Base-by-base conservation (phyloP, 495 filamentous ascomycete species). In the Bathelium albidoporum region DNA sequence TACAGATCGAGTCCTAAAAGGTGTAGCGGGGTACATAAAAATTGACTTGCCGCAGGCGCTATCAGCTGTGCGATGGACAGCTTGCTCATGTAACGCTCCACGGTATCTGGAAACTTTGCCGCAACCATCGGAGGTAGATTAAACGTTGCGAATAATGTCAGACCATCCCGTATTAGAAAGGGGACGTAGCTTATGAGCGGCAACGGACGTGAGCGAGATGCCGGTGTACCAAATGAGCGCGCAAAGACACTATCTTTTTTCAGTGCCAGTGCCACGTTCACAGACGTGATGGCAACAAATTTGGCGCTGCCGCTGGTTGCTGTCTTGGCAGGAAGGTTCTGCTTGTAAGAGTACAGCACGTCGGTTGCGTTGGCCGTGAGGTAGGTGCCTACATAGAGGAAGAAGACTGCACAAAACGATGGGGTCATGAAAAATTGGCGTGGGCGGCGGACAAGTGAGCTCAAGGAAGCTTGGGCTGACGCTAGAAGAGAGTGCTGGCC, bases 61-160 rank as follows among this genome's bases (percentile, higher is more conserved):
- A 55, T 20, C 49, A 55, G 1, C 49, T 55, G 49, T 24, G 49
- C 49, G 5, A 29, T 55, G 24, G 49, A 55, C 49, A 55, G 49
- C 49, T 55, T 55, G 49, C 49, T 55, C 49, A 55, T 55, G 49
- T 24, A 55, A 55, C 49, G 24, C 49, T 55, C 49, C 16, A 55
- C 49, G 4, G 49, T 29, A 16, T 55, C 49, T 16, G 49, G 49
- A 55, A 55, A 24, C 24, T 55, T 55, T 24, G 4, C 22, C 4
- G 49, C 49, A n/a, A 55, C 20, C 29, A 55, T 28, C 29, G 49
- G 29, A 12, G 49, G 49, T 2, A 55, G 7, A 29, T 55, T 55
- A 16, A 55, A 55, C 24, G 49, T 55, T 55, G 49, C 49, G 49
- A 55, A 55, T 24, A 55, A 29, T 24, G 49, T 55, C 16, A 55